A percentile compares a stretch with the other conserved stretches of the same genome.
phyloP scores from a whole-genome alignment of 257 asterid species.

The Gynochthodes officinalis region DNA sequence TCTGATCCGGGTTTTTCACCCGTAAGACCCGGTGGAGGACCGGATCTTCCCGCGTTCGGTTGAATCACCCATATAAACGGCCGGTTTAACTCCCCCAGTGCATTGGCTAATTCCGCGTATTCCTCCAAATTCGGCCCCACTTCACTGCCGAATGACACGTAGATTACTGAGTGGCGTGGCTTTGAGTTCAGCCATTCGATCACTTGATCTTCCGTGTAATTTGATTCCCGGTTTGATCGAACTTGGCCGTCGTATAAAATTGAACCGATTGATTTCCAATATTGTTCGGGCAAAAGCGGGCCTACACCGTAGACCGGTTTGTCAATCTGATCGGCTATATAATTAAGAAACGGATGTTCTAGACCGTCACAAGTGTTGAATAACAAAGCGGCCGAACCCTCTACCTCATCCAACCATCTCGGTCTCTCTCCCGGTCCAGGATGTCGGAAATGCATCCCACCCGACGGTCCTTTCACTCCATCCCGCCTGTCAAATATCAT shows the following conservation, averaged over 20 bases:
- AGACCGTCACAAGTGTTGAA: constrained; percentile 60
- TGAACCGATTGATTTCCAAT: constrained; percentile 46
- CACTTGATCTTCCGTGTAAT: constrained; percentile 58
- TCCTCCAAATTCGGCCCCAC: constrained; percentile 63
- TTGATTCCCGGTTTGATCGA: constrained; percentile 45
- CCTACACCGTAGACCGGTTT: constrained; percentile 60
- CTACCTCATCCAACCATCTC: constrained; percentile 53
- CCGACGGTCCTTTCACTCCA: constrained; percentile 9
- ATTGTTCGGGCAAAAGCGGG: constrained; percentile 57
- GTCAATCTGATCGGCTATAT: constrained; percentile 27
- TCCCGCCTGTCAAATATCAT: constrained; percentile 26
- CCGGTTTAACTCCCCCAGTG: constrained; percentile 40
- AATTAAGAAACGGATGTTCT: constrained; percentile 49
- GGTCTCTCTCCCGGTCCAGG: constrained; percentile 41
- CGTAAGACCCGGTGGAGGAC: constrained; percentile 34
- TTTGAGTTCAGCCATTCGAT: constrained; percentile 60
- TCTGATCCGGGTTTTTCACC: constrained; percentile 25
- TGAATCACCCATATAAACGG: constrained; percentile 75
- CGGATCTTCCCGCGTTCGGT: constrained; percentile 45
- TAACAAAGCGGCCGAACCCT: constrained; percentile 41
- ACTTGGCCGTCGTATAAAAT: constrained; percentile 39
- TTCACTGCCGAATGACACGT: constrained; percentile 73
- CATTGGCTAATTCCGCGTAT: constrained; percentile 42
- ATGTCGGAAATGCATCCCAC: constrained; percentile 36
- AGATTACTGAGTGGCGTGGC: constrained; percentile 47